Evolutionary conservation across 768 basidiomycete genomes (phyloP).

Genomic region (Termitomyces titanicus): DNA sequence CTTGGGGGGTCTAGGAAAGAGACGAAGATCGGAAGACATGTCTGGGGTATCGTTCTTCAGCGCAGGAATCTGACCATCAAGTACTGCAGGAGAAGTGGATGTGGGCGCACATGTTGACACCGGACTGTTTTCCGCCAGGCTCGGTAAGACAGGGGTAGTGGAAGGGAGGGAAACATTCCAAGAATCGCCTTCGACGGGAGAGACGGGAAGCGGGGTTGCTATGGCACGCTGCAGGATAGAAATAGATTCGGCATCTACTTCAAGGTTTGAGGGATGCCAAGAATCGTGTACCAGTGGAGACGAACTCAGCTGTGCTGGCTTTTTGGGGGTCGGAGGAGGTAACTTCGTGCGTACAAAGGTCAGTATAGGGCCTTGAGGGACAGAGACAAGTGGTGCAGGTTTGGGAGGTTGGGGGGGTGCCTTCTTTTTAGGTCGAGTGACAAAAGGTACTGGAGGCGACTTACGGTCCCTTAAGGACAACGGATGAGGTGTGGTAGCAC

Average conservation of each 20-base stretch:
- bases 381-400: conserved; percentile 8
- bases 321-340: conserved; percentile 20
- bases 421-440: conserved; percentile 22
- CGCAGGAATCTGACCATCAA: neutral
- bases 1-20: neutral
- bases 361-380: conserved; percentile 23
- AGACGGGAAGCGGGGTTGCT: conserved; percentile 35
- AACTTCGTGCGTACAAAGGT: conserved; percentile 30
- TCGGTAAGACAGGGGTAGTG: neutral
- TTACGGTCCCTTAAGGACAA: conserved; percentile 25
- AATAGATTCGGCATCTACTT: conserved; percentile 12
- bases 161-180: neutral
- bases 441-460: conserved; percentile 20
- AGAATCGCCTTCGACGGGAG: conserved; percentile 24
- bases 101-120: neutral
- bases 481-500: conserved; percentile 11
- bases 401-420: conserved; percentile 16
- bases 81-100: neutral
- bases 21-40: neutral
- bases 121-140: neutral
- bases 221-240: conserved; percentile 29
- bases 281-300: conserved; percentile 28
- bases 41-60: neutral
- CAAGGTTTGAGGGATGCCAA: conserved; percentile 10
- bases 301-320: conserved; percentile 15